phyloP scores from a whole-genome alignment of 2,329 filamentous ascomycete genomes.

The Paraphoma chrysanthemicola region DNA sequence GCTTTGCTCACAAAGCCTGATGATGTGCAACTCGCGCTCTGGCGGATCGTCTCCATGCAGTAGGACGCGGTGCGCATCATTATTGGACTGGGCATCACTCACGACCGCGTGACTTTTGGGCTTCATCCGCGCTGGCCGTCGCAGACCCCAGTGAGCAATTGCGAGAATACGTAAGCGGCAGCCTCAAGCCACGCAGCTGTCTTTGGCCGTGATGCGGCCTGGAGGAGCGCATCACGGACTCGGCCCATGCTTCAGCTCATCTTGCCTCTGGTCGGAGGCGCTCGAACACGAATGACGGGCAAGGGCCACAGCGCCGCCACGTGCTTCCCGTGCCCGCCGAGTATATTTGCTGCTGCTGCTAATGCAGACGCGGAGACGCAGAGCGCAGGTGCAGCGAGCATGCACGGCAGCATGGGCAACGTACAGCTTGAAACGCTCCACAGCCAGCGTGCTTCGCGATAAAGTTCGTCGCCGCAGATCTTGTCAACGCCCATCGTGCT shows the following conservation, averaged over 20 bases:
- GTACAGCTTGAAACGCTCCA: slow-evolving; percentile 19
- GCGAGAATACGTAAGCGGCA: background rate
- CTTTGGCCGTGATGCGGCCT: slow-evolving; percentile 11
- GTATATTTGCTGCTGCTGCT: slow-evolving; percentile 5
- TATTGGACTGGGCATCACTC: slow-evolving; percentile 8
- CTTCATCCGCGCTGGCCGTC: slow-evolving; percentile 4
- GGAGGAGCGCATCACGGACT: slow-evolving; percentile 24
- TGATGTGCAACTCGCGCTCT: background rate
- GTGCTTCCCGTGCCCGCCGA: slow-evolving; percentile 16
- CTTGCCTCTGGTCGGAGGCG: slow-evolving; percentile 15
- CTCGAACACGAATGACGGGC: slow-evolving; percentile 18
- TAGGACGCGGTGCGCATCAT: slow-evolving; percentile 13
- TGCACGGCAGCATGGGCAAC: slow-evolving; percentile 25
- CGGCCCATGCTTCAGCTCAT: slow-evolving; percentile 22
- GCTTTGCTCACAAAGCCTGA: background rate
- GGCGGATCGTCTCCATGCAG: slow-evolving; percentile 12
- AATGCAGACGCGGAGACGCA: slow-evolving; percentile 10
- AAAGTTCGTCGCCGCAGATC: slow-evolving; percentile 19
- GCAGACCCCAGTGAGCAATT: slow-evolving; percentile 4
- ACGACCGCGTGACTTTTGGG: background rate
- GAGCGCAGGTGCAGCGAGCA: slow-evolving; percentile 19
- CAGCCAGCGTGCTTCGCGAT: slow-evolving; percentile 8
- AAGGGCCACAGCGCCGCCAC: slow-evolving; percentile 16
- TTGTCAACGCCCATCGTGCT: background rate
- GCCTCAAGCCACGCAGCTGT: slow-evolving; percentile 13